Evolutionary conservation across 345 rosid genomes (phyloP).

Genomic region (Lagerstroemia speciosa): DNA sequence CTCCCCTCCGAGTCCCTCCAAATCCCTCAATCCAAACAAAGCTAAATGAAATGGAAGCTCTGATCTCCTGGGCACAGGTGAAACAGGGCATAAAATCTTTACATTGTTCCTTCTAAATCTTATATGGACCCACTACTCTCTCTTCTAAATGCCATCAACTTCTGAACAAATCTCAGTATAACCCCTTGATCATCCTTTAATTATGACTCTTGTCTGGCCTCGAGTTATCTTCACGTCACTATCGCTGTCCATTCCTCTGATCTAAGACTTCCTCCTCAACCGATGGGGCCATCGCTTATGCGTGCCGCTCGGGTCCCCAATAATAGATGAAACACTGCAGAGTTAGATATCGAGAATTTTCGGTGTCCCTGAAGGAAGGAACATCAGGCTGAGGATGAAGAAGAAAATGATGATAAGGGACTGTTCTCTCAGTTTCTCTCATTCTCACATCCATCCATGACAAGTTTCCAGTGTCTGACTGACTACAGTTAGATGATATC

Average conservation of each 20-base stretch:
- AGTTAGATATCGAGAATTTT: background rate
- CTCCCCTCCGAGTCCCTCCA: too few species aligned
- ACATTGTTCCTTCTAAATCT: background rate
- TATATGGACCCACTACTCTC: background rate
- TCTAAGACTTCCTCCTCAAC: background rate
- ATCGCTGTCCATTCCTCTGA: background rate
- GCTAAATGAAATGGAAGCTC: too few species aligned
- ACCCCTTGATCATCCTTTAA: background rate
- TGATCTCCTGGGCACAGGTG: background rate
- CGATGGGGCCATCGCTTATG: background rate
- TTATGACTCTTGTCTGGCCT: background rate
- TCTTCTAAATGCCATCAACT: background rate
- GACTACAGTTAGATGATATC: constrained; percentile 15
- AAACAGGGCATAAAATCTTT: too few species aligned
- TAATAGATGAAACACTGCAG: background rate
- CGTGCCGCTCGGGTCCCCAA: background rate
- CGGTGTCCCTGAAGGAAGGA: background rate
- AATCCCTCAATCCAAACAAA: too few species aligned
- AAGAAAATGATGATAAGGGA: background rate
- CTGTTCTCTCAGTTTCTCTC: background rate
- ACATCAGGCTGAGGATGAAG: background rate
- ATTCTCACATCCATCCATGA: too few species aligned
- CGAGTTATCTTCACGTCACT: background rate
- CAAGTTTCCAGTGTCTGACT: background rate
- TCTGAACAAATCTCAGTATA: background rate